phyloP scores from a whole-genome alignment of 257 asterid genomes.

The Buddleja alternifolia region DNA sequence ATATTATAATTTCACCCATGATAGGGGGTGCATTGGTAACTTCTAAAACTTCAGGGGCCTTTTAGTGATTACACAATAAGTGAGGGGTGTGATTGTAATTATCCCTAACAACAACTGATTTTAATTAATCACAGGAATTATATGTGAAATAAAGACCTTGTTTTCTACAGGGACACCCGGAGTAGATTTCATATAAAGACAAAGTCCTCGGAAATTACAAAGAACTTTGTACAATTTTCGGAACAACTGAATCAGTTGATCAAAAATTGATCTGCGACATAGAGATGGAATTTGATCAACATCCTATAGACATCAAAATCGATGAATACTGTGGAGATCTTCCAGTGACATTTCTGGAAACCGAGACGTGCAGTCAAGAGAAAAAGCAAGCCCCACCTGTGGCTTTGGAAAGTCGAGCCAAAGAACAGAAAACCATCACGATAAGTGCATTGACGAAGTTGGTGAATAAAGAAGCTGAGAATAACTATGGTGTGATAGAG shows the following conservation, averaged over 20 bases:
- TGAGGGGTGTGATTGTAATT: too few relatives aligned
- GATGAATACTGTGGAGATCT: slow-evolving; percentile 35
- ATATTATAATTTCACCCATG: too few relatives aligned
- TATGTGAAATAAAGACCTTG: not conserved
- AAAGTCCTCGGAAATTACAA: slow-evolving; percentile 23
- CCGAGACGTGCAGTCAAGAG: slow-evolving; percentile 19
- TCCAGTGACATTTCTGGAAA: slow-evolving; percentile 25
- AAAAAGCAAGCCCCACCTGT: slow-evolving; percentile 28
- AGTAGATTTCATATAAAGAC: slow-evolving; percentile 34
- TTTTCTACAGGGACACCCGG: slow-evolving; percentile 40
- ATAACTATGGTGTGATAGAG: slow-evolving; percentile 30
- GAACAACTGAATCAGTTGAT: slow-evolving; percentile 29
- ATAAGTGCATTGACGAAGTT: slow-evolving; percentile 11
- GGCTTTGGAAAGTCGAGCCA: slow-evolving; percentile 24
- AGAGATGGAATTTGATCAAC: slow-evolving; percentile 26
- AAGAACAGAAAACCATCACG: slow-evolving; percentile 29
- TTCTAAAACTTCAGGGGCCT: too few relatives aligned
- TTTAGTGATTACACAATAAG: too few relatives aligned
- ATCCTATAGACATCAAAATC: slow-evolving; percentile 24
- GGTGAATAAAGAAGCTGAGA: slow-evolving; percentile 20
- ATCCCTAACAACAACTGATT: too few relatives aligned
- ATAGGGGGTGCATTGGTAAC: too few relatives aligned
- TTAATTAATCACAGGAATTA: not conserved
- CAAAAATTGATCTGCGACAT: slow-evolving; percentile 26
- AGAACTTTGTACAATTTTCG: slow-evolving; percentile 34